Evolutionary conservation across 257 asterid species (phyloP), one percentile per base, ranked within the genome.

Genomic region (Solanum chaucha): DNA sequence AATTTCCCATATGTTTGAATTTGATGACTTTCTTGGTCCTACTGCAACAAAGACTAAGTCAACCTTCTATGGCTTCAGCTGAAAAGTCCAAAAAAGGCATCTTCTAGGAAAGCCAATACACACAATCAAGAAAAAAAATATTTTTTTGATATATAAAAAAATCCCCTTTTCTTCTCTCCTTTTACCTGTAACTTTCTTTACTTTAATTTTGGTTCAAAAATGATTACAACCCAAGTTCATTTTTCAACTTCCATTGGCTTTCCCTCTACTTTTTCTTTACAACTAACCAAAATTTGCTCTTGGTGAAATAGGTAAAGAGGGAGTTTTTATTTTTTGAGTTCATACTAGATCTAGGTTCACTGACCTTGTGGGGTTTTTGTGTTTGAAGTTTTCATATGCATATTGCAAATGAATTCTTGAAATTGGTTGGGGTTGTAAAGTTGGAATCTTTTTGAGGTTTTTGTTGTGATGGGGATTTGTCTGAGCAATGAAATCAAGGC

Each of bases 401-500:
- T 64, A 85, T 48, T 20, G 13, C 48, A 2, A 9, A 74, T 83
- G 93, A 59, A 82, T 87, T 46, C 84, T 89, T 90, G 91, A 91
- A 81, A 83, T 86, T 75, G 86, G 84, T 10, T 84, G 24, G 90
- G 41, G 77, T 24, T 71, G 67, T 48, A 46, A 78, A 20, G 83
- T 82, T 86, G 46, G 81, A 90, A n/a, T 84, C 8, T 83, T 67
- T 68, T 67, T 84, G 88, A 86, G 85, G 12, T 11, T 48, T 85
- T 88, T 89, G 64, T n/a, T 78, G 75, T 34, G 80, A 96, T 96
- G 99, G 99, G 99, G 88, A 90, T 94, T 91, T 96, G 98, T 89
- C 89, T 89, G 61, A 96, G 99, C 95, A 95, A 93, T 89, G 96
- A 93, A 93, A 93, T 94, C 44, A 96, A 96, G 92, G 97, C 98